Evolutionary conservation across 2,329 filamentous ascomycete genomes (phyloP), one percentile per base, ranked within the genome.

Genomic region (Trichophyton rubrum): DNA sequence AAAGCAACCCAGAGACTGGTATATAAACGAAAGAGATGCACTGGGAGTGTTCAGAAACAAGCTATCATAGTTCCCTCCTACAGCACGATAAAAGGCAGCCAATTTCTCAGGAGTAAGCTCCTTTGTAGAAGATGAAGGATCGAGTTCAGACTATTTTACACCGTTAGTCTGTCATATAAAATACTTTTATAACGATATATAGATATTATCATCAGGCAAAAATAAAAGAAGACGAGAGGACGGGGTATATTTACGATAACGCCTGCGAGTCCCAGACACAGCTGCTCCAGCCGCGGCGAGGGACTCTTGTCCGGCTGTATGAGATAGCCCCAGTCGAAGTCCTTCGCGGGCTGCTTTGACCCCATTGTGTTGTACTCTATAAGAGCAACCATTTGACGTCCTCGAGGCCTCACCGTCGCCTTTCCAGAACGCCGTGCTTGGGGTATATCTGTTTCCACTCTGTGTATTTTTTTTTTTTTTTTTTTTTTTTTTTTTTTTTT

Each of bases 1-100:
- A 67, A 90, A 88, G 71, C 92, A 96, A 66, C 92, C 93, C 58
- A 95, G 83, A 6, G 88, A 88, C 69, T 90, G 88, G 80, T 95
- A 97, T 65, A 96, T 93, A 75, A 90, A 95, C 30, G 91, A 93
- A 64, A 99, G 85, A 49, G 87, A 86, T 41, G 84, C 77, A 62
- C 85, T 77, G 20, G 87, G 85, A 38, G 87, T 89, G 2, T 86
- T 80, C 47, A 92, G 78, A 72, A 97, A 97, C 59, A 97, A 82
- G 24, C 80, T 75, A 70, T 92, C 88, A 72, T 88, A 90, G 68
- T 91, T 82, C 53, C 86, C 86, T 61, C 87, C 88, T 15, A 89
- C 86, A 30, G 80, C 77, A 69, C 83, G 84, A 74, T 92, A 92
- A 70, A 90, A 92, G 43, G 82, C 78, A n/a, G 88, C 85, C 47